Evolutionary conservation across 768 basidiomycete species (phyloP), one percentile per base, ranked within the genome.

Genomic region (Epithele typhae): DNA sequence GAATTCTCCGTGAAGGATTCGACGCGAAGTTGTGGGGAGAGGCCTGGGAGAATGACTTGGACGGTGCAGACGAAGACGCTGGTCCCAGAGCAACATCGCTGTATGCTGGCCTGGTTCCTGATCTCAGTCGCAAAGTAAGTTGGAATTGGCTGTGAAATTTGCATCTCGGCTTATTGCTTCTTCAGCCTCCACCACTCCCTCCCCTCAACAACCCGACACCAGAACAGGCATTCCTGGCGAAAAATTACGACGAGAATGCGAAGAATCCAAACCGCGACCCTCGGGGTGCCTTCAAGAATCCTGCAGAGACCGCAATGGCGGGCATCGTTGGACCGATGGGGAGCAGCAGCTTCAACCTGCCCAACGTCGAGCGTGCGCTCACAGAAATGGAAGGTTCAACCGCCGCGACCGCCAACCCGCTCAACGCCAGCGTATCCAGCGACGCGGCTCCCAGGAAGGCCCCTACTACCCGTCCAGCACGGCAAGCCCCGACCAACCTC

Each of bases 261-360:
- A 91, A 90, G 67, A 94, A 93, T 57, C 77, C 88, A 0, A 89
- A 92, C 56, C 79, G 88, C 45, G 93, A 97, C 68, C 92, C 92
- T 18, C 84, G 92, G 25, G 82, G 82, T 14, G 81, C 86, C 3
- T 96, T 96, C 78, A 77, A 87, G 46, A 87, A 87, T 48, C 84
- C 84, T 1, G 68, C 77, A 36, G 87, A 88, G 45, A 67, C 75
- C 0, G 67, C 75, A 4, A 63, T 76, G 3, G 78, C 84, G 1
- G 92, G 94, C 22, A 81, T 96, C 38, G 95, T 99, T 10, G 95
- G 95, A 1, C 95, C 95, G 0, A 78, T 99, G 67, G 88, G 87
- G 44, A 87, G 84, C 62, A 87, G 84, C 55, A 88, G 84, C 48
- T 85, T 94, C 68, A 87, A 68, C 59, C 69, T 97, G 40, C 93